A percentile compares a stretch with the other conserved stretches of the same genome.
These are phyloP conservation scores for Meyerozyma sp. DNA, from an alignment of 1,139 yeast genomes.

Conservation along the genomic window DNA sequence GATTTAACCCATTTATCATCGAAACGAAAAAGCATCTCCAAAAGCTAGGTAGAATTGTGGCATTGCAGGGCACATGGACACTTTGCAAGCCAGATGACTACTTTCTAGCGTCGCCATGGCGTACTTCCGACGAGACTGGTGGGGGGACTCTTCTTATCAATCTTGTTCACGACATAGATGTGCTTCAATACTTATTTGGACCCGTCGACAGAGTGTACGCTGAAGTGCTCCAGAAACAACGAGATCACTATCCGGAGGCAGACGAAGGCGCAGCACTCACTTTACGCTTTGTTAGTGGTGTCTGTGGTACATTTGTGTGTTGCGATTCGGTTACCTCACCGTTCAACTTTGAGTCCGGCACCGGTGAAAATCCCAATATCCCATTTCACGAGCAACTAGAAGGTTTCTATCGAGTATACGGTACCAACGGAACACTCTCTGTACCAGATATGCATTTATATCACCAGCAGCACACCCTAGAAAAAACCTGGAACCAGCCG, in stretches of 20 bases:
- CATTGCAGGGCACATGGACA: constrained; percentile 38
- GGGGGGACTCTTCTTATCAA: constrained; percentile 38
- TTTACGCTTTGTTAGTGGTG: constrained; percentile 26
- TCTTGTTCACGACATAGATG: constrained; percentile 36
- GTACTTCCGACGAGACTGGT: constrained; percentile 26
- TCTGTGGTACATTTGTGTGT: constrained; percentile 35
- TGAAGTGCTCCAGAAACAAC: constrained; percentile 28
- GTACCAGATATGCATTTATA: constrained; percentile 33
- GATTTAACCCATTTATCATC: constrained; percentile 35
- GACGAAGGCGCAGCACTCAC: constrained; percentile 40
- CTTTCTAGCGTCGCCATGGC: constrained; percentile 30
- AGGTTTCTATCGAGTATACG: constrained; percentile 35
- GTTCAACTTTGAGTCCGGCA: constrained; percentile 34
- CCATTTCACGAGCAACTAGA: constrained; percentile 23
- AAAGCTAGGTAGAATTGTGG: constrained; percentile 28
- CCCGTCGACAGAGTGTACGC: constrained; percentile 35
- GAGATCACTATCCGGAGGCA: constrained; percentile 23
- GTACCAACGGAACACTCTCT: constrained; percentile 32
- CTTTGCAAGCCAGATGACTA: constrained; percentile 29
- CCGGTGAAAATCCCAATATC: constrained; percentile 38
- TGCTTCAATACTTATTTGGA: constrained; percentile 33
- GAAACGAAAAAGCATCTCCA: constrained; percentile 27
- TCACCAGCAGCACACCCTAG: constrained; percentile 18
- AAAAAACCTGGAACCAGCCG: constrained; percentile 7
- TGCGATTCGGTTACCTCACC: constrained; percentile 36